Base-by-base conservation (phyloP, 2,329 filamentous ascomycete species). In the Penicillium verrucosum region DNA sequence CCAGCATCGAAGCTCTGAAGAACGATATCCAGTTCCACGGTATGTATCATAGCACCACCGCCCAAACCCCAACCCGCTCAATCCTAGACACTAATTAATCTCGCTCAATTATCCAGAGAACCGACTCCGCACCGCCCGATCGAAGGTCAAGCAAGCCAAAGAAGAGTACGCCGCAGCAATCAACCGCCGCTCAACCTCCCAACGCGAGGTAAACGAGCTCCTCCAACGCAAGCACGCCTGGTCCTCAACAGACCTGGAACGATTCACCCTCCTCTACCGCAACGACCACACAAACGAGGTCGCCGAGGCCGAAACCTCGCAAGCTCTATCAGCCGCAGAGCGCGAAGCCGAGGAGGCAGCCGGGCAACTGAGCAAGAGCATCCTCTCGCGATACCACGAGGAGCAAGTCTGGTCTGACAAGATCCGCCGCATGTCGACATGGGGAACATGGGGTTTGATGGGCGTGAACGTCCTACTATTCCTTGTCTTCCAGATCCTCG, bases 321-420 rank as follows among this genome's bases (percentile, higher is more conserved):
- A 89, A 57, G 81, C 82, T 14, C 81, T 97, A 27, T 85, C 86
- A 16, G 82, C 85, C 57, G 87, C 90, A 2, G 94, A 99, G 77
- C 82, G 84, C 43, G 85, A 90, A 58, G 86, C 95, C 59, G 89
- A 96, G 75, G 87, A 89, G 60, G 83, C 92, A 0, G 84, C 87
- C 54, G 84, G 86, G 51, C 84, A 87, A 66, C 79, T 99, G 52
- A 93, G 89, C 70, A 86, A 88, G 60, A 86, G 88, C 49, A 97
- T 97, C 66, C 80, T 97, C 50, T 89, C 89, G 60, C 85, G 95
- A 59, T 99, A 99, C 75, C 94, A 99, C 74, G 94, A 99, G 77
- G 94, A 99, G 78, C 94, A 99, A 78, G 95, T 99, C 55, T 99
- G 94, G 94, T 96, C 90, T 70, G 94, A 99, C 73, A 93, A 96